Percentiles rank a stretch among this genome's conserved stretches.
These are phyloP conservation scores for Quercus lobata DNA, from an alignment of 331 rosid genomes.

Conservation along the genomic window DNA sequence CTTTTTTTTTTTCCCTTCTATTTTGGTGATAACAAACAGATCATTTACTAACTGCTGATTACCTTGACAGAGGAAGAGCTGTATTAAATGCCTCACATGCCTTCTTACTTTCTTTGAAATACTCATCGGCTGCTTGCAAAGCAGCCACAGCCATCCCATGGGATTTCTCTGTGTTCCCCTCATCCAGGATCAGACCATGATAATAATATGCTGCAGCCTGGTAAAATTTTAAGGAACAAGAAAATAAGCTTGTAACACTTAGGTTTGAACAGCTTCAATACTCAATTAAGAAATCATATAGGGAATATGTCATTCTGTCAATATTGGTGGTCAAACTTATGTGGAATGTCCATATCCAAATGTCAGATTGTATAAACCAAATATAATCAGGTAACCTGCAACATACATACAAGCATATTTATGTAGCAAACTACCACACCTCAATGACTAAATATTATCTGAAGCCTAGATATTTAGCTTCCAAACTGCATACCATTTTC, in stretches of 20 bases:
- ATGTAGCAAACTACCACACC: not conserved
- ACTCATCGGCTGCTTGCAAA: conserved; percentile 95
- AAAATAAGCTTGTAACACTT: conserved; percentile 15
- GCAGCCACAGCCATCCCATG: conserved; percentile 99
- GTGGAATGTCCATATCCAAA: not conserved
- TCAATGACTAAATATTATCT: not conserved
- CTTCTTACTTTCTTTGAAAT: conserved; percentile 90
- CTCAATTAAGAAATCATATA: not conserved
- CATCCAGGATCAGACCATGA: conserved; percentile 95
- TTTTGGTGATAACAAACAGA: not conserved
- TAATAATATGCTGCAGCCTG: conserved; percentile 98
- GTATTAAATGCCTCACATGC: conserved; percentile 69
- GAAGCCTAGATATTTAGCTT: not conserved
- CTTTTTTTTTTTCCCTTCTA: not conserved
- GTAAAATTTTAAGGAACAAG: conserved; percentile 15
- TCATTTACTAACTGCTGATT: not conserved
- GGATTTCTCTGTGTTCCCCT: conserved; percentile 94
- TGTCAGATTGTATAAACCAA: not conserved
- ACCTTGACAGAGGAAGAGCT: conserved; percentile 84
- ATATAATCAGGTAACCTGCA: not conserved
- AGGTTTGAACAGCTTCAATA: conserved; percentile 9
- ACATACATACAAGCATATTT: not conserved
- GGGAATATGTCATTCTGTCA: not conserved
- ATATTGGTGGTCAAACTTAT: not conserved
- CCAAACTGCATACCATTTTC: not conserved